Evolutionary conservation across 2,329 filamentous ascomycete genomes (phyloP).

Genomic region (Escovopsis sp.): DNA sequence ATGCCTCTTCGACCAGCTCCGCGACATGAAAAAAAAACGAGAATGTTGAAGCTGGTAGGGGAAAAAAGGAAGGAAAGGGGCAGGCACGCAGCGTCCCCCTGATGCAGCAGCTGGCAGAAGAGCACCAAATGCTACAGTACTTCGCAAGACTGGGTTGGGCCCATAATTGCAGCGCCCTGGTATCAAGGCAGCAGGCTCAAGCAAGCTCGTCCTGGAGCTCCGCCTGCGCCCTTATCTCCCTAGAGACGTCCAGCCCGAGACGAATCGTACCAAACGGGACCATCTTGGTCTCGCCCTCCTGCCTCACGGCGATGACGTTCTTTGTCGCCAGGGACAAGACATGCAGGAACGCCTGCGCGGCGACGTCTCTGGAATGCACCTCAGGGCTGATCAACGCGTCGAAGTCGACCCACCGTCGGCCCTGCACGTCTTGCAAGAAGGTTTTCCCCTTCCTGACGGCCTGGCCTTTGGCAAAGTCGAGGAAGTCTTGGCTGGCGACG

Average conservation of each 20-base stretch:
- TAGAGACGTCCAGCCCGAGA: conserved; percentile 22
- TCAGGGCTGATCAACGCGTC: conserved; percentile 48
- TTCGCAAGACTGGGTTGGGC: no score
- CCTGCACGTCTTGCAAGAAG: conserved; percentile 16
- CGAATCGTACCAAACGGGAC: conserved; percentile 31
- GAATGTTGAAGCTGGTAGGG: neutral
- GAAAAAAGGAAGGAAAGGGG: no score
- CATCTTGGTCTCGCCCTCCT: conserved; percentile 28
- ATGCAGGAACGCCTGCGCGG: conserved; percentile 63
- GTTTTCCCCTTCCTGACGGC: conserved; percentile 18
- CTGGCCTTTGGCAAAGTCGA: conserved; percentile 25
- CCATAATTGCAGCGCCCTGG: neutral
- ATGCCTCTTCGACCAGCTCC: no score
- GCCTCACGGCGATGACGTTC: conserved; percentile 44
- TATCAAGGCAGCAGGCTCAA: neutral
- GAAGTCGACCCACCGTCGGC: conserved; percentile 44
- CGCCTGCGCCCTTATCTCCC: conserved; percentile 4
- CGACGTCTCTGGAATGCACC: conserved; percentile 41
- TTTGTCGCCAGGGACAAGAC: conserved; percentile 56
- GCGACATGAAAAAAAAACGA: neutral
- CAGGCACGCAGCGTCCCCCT: no score
- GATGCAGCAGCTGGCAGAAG: no score
- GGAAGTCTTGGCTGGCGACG: conserved; percentile 29
- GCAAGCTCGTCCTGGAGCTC: conserved; percentile 5
- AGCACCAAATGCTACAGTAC: no score